These are phyloP conservation scores for Fusarium newnesense DNA, from an alignment of 2,329 filamentous ascomycete genomes.

Conservation along the genomic window DNA sequence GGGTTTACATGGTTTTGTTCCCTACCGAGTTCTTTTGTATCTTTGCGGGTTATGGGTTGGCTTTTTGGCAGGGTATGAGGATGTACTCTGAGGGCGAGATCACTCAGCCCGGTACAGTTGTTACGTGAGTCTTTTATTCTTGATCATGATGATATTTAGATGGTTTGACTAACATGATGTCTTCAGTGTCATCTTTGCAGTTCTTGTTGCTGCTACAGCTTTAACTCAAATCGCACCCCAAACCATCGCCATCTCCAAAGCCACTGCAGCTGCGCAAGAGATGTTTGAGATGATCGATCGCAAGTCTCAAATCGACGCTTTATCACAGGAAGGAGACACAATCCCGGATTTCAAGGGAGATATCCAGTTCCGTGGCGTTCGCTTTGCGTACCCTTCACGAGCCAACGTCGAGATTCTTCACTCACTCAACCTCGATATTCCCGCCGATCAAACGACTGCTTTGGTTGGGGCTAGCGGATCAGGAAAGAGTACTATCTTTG, in stretches of 20 bases:
- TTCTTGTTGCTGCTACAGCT: conserved; percentile 57
- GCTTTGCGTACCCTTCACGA: conserved; percentile 68
- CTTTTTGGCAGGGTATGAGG: conserved; percentile 63
- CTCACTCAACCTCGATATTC: conserved; percentile 55
- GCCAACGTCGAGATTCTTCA: conserved; percentile 59
- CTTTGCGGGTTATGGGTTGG: conserved; percentile 58
- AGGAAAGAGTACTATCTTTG: conserved; percentile 68
- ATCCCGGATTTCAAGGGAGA: conserved; percentile 51
- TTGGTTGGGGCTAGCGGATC: conserved; percentile 68
- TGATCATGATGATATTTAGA: too few relatives aligned
- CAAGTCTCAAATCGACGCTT: conserved; percentile 55
- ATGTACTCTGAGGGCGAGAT: conserved; percentile 60
- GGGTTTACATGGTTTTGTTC: conserved; percentile 56
- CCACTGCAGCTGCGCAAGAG: conserved; percentile 57
- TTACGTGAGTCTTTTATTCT: conserved; percentile 51
- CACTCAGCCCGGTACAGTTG: conserved; percentile 55
- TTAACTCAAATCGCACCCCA: conserved; percentile 61
- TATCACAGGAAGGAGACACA: conserved; percentile 49
- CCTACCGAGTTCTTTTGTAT: conserved; percentile 59
- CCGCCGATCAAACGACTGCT: conserved; percentile 60
- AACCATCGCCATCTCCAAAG: conserved; percentile 57
- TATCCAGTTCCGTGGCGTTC: conserved; percentile 60
- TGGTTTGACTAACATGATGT: background rate
- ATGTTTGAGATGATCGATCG: conserved; percentile 61
- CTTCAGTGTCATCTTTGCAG: conserved; percentile 57